Base-by-base conservation (phyloP, 140 eudicot species). In the Anethum foeniculum region DNA sequence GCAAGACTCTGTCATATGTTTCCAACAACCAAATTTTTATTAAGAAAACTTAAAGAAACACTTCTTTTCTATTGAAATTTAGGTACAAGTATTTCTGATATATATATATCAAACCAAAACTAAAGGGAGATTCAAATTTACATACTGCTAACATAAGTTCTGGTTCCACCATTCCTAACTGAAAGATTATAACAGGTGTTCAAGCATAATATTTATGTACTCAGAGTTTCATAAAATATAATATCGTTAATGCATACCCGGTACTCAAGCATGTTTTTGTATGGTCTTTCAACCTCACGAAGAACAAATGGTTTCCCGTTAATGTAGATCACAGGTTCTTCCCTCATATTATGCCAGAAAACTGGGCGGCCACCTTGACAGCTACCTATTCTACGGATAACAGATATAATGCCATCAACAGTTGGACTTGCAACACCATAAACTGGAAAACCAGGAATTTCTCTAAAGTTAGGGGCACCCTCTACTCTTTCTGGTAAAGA, bases 321-420 rank as follows among this genome's bases (percentile, higher is more conserved):
- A 44, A 94, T 94, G 89, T 94, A 94, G 73, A 94, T 89, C 82
- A 94, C 97, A 38, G 97, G 98, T 77, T 94, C 98, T 88, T 94
- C 98, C 85, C 98, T 85, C 98, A 94, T 94, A 83, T 94, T 94
- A 82, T 94, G 98, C 98, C 98, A 94, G 84, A 94, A 88, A 78
- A 94, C 93, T 13, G 94, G 93, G 46, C 97, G 87, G 58, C 94
- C 98, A 64, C 82, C 88, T 83, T 71, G 88, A 71, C 88, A 84
- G 86, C 97, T 88, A 80, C 98, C 94, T 64, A 94, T 86, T 78
- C 96, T 86, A 82, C 82, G 90, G 75, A 94, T 89, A 80, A 94
- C 98, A 52, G 96, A 90, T 81, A 84, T 87, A 80, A 94, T 94
- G 49, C 98, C 98, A 82, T 92, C 97, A 48, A 92, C 83, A 36